Base-by-base conservation (phyloP, 495 filamentous ascomycete species). In the Tuber borchii region DNA sequence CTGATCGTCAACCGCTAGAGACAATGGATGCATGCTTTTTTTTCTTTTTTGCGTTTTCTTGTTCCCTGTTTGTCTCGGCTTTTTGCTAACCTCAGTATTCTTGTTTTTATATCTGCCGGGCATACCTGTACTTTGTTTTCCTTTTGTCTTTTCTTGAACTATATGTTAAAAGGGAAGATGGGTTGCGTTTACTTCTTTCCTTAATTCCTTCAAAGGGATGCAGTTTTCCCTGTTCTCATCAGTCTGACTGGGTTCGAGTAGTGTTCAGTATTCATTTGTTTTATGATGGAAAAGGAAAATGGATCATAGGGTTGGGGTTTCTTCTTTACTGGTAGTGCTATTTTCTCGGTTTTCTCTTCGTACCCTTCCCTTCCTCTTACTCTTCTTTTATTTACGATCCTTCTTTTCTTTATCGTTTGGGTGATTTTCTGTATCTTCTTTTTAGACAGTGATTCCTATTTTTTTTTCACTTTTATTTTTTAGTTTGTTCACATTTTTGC, bases 211-310 rank as follows among this genome's bases (percentile, higher is more conserved):
- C 72, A 69, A 76, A 74, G 71, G 74, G 71, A 79, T 72, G 73
- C 76, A 72, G 80, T 71, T 73, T 77, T 76, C 75, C 73, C 73
- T 76, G 39, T 40, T 73, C 76, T 75, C 68, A 76, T 72, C 74
- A 70, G 74, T 78, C 73, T 76, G 70, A 71, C 73, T 69, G 72
- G 70, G 61, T 39, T 71, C 69, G 69, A 73, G 73, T 76, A 76
- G 73, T 78, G 77, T 74, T 74, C 76, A 72, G 73, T 76, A 77
- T 79, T 77, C 72, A 72, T 71, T 75, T 70, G 77, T 79, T 82
- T 83, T 82, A 83, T 74, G 77, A 83, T 83, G 84, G 84, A 84
- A 85, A 85, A 82, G 83, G 84, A 86, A 84, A 86, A 79, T 76
- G 72, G 73, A 69, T 73, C 77, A 80, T 74, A 80, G 79, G 78